These are phyloP conservation scores for Saccharomycopsis crataegensis DNA, from an alignment of 1,139 yeast species.

Conservation along the genomic window DNA sequence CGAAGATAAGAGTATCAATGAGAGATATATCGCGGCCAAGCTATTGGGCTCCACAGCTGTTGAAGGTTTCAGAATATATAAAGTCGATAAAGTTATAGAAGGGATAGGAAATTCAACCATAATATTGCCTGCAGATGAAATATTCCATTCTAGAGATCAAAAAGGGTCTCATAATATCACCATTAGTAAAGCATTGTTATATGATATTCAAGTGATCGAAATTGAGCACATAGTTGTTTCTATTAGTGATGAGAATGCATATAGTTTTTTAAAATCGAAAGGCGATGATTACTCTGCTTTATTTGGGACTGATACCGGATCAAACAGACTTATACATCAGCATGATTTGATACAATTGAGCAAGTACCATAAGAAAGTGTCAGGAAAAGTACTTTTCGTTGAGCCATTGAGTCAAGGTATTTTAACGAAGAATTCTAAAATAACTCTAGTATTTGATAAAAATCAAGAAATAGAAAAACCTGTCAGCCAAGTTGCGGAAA, in stretches of 20 bases:
- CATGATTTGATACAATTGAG: conserved; percentile 19
- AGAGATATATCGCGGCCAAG: conserved; percentile 3
- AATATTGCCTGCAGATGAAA: background rate
- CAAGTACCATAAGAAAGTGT: background rate
- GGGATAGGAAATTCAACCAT: conserved; percentile 16
- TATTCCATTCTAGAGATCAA: background rate
- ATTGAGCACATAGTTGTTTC: conserved; percentile 14
- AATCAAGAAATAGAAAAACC: background rate
- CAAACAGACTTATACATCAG: conserved; percentile 18
- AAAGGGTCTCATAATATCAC: background rate
- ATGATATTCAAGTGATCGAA: background rate
- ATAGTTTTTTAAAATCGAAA: background rate
- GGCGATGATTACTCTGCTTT: background rate
- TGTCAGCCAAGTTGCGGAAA: conserved; percentile 3
- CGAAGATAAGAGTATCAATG: background rate
- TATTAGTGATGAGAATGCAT: background rate
- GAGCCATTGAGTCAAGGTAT: conserved; percentile 72
- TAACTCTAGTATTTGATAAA: conserved; percentile 38
- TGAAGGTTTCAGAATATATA: conserved; percentile 6
- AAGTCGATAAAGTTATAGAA: conserved; percentile 16
- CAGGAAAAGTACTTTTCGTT: conserved; percentile 49
- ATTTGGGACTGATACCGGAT: background rate
- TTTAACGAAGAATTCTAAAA: conserved; percentile 35
- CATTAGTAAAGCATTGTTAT: conserved; percentile 12
- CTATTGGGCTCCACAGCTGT: conserved; percentile 1